Percentiles rank a stretch among this genome's conserved stretches.
phyloP scores from a whole-genome alignment of 1,139 yeast genomes.

The Hemisphaericaspora xylanilytica region DNA sequence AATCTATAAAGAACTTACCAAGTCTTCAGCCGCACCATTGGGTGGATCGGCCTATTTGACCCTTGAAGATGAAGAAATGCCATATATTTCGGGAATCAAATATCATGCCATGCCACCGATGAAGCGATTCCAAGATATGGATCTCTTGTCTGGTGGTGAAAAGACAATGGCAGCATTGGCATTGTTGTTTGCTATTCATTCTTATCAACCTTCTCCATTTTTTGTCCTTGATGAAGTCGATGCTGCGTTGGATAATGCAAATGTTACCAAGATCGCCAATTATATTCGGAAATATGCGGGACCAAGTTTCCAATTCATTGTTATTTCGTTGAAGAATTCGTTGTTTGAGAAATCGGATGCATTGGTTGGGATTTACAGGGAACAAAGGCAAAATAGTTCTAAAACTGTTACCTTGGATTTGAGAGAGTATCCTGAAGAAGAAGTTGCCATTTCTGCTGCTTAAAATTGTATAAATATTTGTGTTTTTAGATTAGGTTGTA shows the following conservation, averaged over 20 bases:
- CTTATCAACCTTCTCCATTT: slow-evolving; percentile 91
- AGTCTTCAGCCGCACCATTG: slow-evolving; percentile 60
- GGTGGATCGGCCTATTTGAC: slow-evolving; percentile 94
- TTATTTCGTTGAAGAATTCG: slow-evolving; percentile 85
- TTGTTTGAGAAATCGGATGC: slow-evolving; percentile 88
- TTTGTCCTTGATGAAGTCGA: slow-evolving; percentile 96
- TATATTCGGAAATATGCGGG: slow-evolving; percentile 78
- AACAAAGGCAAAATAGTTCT: slow-evolving; percentile 74
- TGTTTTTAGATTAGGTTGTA: neutral
- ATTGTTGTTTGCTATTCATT: slow-evolving; percentile 83
- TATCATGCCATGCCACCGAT: slow-evolving; percentile 97
- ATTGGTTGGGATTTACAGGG: slow-evolving; percentile 89
- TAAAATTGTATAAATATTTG: slow-evolving; percentile 1
- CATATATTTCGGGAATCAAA: slow-evolving; percentile 76
- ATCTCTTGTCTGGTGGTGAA: slow-evolving; percentile 92
- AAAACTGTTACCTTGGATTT: slow-evolving; percentile 73
- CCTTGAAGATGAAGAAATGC: slow-evolving; percentile 86
- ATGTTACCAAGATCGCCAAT: slow-evolving; percentile 80
- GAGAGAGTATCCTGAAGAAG: slow-evolving; percentile 54
- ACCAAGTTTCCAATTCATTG: slow-evolving; percentile 84
- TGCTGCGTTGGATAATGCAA: slow-evolving; percentile 91
- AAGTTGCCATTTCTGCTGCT: slow-evolving; percentile 18
- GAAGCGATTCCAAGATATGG: slow-evolving; percentile 93
- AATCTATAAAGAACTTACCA: slow-evolving; percentile 86
- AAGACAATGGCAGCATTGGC: slow-evolving; percentile 96